phyloP scores from a whole-genome alignment of 768 basidiomycete genomes.

The Termitomyces sp. region DNA sequence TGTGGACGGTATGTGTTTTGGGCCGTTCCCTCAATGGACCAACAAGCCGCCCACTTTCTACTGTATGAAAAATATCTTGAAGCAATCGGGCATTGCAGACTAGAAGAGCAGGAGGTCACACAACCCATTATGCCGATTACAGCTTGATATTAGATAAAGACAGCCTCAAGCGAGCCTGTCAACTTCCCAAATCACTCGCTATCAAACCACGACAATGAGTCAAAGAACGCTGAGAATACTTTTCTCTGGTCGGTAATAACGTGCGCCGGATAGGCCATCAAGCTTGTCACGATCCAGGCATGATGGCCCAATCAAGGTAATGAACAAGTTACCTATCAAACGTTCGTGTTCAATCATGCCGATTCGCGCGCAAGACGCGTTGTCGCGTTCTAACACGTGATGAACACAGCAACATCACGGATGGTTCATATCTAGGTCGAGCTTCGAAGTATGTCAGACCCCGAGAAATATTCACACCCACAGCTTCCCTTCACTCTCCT shows the following conservation, averaged over 20 bases:
- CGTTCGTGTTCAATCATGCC: not conserved
- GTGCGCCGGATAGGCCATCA: not conserved
- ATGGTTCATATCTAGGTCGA: conserved; percentile 9
- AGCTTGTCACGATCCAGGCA: not conserved
- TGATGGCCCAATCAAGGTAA: not conserved
- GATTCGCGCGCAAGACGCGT: conserved; percentile 1
- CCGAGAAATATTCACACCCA: conserved; percentile 15
- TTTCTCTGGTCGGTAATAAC: not conserved
- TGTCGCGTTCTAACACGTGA: conserved; percentile 16
- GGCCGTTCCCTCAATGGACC: too few relatives aligned
- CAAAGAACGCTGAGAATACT: not conserved
- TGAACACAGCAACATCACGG: conserved; percentile 10
- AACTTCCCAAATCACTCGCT: not conserved
- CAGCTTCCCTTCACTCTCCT: conserved; percentile 8
- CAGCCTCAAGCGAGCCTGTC: not conserved
- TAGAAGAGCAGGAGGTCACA: not conserved
- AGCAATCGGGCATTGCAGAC: not conserved
- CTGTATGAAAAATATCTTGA: too few relatives aligned
- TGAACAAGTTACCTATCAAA: not conserved
- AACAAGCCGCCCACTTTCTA: not conserved
- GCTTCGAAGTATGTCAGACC: conserved; percentile 13
- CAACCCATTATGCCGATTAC: not conserved
- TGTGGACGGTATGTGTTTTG: too few relatives aligned
- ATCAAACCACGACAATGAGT: not conserved
- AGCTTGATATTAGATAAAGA: not conserved